Percentiles rank a stretch among this genome's conserved stretches.
phyloP scores from a whole-genome alignment of 2,329 filamentous ascomycete species.

The Calonectria hawksworthii region DNA sequence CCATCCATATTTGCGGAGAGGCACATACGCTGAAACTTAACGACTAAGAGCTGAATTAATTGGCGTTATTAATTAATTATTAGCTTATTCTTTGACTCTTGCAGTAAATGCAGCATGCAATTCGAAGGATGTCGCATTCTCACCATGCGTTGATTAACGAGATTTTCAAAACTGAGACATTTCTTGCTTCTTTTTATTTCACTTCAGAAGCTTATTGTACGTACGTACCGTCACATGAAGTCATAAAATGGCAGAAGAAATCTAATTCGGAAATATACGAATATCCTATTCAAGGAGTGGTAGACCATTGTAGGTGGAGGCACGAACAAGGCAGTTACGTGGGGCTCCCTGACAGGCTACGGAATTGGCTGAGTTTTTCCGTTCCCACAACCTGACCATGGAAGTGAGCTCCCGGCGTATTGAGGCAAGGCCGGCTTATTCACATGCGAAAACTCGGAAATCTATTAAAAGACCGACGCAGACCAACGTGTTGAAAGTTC shows the following conservation, averaged over 20 bases:
- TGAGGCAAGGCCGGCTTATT: background rate
- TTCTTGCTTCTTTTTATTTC: background rate
- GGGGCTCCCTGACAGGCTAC: background rate
- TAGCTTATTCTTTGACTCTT: no score
- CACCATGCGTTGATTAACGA: accelerated
- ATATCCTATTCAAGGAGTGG: background rate
- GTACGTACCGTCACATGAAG: background rate
- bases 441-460: background rate
- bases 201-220: no score
- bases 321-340: background rate
- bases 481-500: background rate
- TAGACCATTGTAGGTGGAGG: background rate
- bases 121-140: background rate
- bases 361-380: background rate
- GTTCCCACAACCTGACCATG: background rate
- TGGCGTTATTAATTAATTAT: background rate
- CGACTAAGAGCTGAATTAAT: background rate
- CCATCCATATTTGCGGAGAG: background rate
- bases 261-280: background rate
- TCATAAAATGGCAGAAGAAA: background rate
- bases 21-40: background rate
- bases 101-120: background rate
- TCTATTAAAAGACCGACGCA: background rate
- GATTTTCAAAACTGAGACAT: background rate
- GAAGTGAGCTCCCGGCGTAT: background rate